Conservation (phyloP, 768 basidiomycete species). For the Mycena sanguinolenta region DNA sequence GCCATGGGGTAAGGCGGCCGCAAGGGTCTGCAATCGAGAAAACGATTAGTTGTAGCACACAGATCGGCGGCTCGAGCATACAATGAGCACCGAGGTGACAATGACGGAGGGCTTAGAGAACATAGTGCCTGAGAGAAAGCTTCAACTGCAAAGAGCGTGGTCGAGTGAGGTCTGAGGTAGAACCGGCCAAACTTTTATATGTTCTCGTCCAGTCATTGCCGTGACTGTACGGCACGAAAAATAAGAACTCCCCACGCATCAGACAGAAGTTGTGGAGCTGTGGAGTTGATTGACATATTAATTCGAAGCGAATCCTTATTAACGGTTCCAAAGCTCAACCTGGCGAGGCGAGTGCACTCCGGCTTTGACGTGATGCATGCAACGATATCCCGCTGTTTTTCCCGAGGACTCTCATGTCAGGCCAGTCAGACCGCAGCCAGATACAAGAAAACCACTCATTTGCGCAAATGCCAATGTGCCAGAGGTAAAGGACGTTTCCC, state of each 20-base stretch:
- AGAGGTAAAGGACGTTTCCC: neutral
- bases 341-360: neutral
- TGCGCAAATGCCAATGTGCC: neutral
- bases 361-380: neutral
- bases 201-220: conserved; percentile 9
- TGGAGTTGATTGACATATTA: neutral
- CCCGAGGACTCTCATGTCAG: conserved; percentile 2
- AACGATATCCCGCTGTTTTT: neutral
- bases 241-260: conserved; percentile 8
- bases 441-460: neutral
- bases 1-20: conserved; percentile 2
- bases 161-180: conserved; percentile 10
- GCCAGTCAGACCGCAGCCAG: conserved; percentile 5
- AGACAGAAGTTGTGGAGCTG: conserved; percentile 16
- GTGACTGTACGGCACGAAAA: conserved; percentile 12
- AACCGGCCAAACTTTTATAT: conserved; percentile 8
- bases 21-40: conserved; percentile 4
- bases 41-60: conserved; percentile 1
- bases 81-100: neutral
- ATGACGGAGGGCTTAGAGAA: conserved; percentile 5
- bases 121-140: conserved; percentile 1
- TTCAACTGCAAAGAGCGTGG: conserved; percentile 4
- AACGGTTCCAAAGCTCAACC: conserved; percentile 3
- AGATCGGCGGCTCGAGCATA: conserved; percentile 5
- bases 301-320: conserved; percentile 4